phyloP scores from a whole-genome alignment of 2,329 filamentous ascomycete genomes.

The Verticillium nubilum region DNA sequence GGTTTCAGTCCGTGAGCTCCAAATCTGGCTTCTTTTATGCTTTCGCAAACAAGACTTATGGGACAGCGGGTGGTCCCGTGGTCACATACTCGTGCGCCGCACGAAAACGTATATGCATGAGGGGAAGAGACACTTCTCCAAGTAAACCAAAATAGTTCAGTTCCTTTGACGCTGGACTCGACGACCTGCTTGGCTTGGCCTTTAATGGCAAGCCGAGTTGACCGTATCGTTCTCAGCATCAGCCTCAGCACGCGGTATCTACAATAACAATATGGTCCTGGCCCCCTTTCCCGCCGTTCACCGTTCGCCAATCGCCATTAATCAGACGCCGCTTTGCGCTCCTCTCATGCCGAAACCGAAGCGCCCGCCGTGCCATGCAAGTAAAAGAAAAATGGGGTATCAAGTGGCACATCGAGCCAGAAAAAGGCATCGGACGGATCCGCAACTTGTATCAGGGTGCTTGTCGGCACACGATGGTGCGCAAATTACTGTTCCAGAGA shows the following conservation, averaged over 20 bases:
- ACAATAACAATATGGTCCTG: neutral
- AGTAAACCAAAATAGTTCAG: neutral
- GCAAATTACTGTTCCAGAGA: neutral
- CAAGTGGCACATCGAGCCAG: neutral
- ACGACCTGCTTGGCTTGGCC: neutral
- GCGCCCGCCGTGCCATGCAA: neutral
- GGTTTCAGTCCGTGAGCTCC: slow-evolving; percentile 5
- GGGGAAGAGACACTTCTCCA: neutral
- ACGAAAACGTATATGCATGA: neutral
- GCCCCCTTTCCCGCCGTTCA: neutral
- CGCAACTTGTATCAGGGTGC: neutral
- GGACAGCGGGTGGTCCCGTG: neutral
- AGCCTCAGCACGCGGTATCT: neutral
- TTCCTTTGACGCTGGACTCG: neutral
- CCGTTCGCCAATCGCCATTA: neutral
- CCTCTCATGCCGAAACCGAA: neutral
- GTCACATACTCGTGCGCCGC: neutral
- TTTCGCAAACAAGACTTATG: neutral
- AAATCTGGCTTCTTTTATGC: neutral
- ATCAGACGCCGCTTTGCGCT: neutral
- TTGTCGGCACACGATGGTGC: neutral
- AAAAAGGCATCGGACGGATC: neutral
- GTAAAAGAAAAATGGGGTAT: neutral
- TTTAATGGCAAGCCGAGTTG: neutral
- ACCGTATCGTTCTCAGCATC: neutral